Percentiles rank a stretch among this genome's conserved stretches.
Evolutionary conservation across 345 rosid species (phyloP).

Genomic region (Euclidium syriacum): DNA sequence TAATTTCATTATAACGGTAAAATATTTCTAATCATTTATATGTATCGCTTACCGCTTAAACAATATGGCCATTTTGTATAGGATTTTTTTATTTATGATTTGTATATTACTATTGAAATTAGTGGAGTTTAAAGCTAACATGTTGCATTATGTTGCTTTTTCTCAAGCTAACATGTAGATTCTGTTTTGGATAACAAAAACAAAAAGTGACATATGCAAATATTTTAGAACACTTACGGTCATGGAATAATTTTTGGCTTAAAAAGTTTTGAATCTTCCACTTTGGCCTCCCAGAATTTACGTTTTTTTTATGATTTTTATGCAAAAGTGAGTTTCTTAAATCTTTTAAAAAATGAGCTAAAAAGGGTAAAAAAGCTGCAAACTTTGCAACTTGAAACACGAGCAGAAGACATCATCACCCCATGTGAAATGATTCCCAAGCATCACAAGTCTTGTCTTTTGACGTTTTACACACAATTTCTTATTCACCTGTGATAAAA

Average conservation of each 20-base stretch:
- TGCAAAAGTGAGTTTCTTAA: conserved; percentile 19
- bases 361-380: conserved; percentile 25
- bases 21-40: too few relatives aligned
- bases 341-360: conserved; percentile 6
- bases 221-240: not conserved
- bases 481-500: conserved; percentile 6
- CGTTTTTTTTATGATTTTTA: conserved; percentile 25
- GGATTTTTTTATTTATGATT: too few relatives aligned
- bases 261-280: not conserved
- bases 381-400: conserved; percentile 19
- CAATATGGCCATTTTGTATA: too few relatives aligned
- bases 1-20: too few relatives aligned
- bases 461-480: conserved; percentile 16
- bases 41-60: too few relatives aligned
- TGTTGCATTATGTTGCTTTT: not conserved
- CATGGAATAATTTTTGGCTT: not conserved
- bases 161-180: not conserved
- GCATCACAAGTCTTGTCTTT: conserved; percentile 27
- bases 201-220: not conserved
- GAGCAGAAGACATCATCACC: conserved; percentile 28
- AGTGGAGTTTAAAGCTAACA: not conserved
- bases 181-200: not conserved
- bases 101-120: too few relatives aligned
- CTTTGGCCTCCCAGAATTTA: not conserved
- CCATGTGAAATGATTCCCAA: conserved; percentile 34